Base-by-base conservation (phyloP, 1,284 basidiomycete genomes). In the Austroboletus novae-zelandiae region DNA sequence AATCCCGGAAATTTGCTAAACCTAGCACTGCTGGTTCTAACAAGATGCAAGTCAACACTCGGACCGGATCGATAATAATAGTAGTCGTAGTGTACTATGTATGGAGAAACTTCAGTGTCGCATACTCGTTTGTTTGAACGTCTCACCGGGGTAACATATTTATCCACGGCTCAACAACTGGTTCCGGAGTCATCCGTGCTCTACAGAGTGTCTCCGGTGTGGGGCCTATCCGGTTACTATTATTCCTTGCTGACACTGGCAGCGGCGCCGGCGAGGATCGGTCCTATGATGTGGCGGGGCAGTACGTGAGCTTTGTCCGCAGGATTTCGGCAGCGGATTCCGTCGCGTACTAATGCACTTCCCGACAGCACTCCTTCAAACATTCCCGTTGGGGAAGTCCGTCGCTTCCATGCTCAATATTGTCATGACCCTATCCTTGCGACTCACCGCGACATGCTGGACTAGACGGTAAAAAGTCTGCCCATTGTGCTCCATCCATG, bases 201-300 rank as follows among this genome's bases (percentile, higher is more conserved):
- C 20, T 27, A 27, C 23, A 25, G 40, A 23, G 23, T 5, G 41
- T 36, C n/a, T 25, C 39, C 42, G 47, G 36, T 30, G 32, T 39
- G 37, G 36, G 29, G 39, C 15, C 14, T 23, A 41, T 40, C 35
- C 34, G 30, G 15, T 29, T 14, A 41, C 15, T 25, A 17, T 11
- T 34, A 14, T 58, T 41, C 45, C 40, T 53, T 48, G 57, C 60
- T 39, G 3, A 4, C 11, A 27, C 17, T 18, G 17, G 35, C 47
- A 17, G 35, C 14, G 58, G 48, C 40, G 11, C 48, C 49, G 58
- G 37, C 40, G 17, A 47, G 23, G 39, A 36, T 59, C 59, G 57
- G 60, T 57, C 17, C 18, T 13, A 18, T 13, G 3, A 17, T 37
- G 17, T 37, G 17, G 36, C 36, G 36, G 18, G 13, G 17, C 7